These are phyloP conservation scores for Suhomyces prunicola DNA, from an alignment of 805 yeast species.

Conservation along the genomic window DNA sequence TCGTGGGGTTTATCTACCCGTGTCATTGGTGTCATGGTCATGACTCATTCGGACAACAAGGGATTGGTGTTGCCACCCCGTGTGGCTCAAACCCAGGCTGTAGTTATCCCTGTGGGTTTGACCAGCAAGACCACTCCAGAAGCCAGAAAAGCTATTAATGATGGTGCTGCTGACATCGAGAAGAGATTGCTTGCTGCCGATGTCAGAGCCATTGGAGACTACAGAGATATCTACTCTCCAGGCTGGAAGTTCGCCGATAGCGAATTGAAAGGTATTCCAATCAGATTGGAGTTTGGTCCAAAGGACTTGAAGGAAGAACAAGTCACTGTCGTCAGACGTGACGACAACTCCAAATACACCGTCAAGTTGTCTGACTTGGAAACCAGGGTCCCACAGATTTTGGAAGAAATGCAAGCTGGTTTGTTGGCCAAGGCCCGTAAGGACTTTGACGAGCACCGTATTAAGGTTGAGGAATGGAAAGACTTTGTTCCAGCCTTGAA, in stretches of 20 bases:
- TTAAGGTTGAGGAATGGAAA: conserved; percentile 77
- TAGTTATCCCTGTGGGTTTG: conserved; percentile 91
- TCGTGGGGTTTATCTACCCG: conserved; percentile 99
- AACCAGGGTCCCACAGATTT: conserved; percentile 63
- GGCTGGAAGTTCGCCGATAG: conserved; percentile 99
- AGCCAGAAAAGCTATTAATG: conserved; percentile 63
- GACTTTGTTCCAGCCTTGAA: conserved; percentile 93
- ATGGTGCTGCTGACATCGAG: conserved; percentile 71
- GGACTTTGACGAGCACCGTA: conserved; percentile 79
- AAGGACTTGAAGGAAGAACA: conserved; percentile 80
- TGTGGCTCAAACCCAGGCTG: conserved; percentile 89
- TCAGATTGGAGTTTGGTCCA: conserved; percentile 95
- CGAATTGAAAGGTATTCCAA: conserved; percentile 94
- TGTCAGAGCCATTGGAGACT: conserved; percentile 79
- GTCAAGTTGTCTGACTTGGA: conserved; percentile 66
- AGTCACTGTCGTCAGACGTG: conserved; percentile 91
- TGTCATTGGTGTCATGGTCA: conserved; percentile 98
- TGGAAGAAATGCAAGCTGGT: conserved; percentile 78
- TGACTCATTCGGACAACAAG: conserved; percentile 98
- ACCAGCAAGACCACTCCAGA: conserved; percentile 82
- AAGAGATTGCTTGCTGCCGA: conserved; percentile 54
- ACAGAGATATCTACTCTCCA: conserved; percentile 91
- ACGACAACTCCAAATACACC: conserved; percentile 70
- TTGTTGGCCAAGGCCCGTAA: conserved; percentile 77
- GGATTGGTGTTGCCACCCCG: conserved; percentile 98